These are phyloP conservation scores for Termitomyces sp. DNA, from an alignment of 768 basidiomycete species.

Conservation along the genomic window DNA sequence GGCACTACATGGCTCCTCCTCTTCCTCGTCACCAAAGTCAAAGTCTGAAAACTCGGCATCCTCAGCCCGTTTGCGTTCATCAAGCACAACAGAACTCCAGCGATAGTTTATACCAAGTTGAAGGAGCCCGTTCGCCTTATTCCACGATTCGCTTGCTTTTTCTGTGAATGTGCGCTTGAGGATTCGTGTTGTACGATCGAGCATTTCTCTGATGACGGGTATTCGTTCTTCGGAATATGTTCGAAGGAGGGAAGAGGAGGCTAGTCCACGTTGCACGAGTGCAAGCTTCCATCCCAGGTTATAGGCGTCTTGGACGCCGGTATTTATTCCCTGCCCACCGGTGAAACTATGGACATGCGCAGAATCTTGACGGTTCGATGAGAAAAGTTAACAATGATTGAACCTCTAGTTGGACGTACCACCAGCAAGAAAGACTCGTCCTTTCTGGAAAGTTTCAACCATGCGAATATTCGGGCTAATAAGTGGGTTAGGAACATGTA, in stretches of 20 bases:
- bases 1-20: conserved; percentile 13
- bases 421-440: conserved; percentile 47
- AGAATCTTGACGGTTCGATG: conserved; percentile 33
- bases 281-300: conserved; percentile 47
- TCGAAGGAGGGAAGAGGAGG: conserved; percentile 33
- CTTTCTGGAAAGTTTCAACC: conserved; percentile 37
- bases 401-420: conserved; percentile 26
- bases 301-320: conserved; percentile 26
- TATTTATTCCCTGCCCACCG: conserved; percentile 34
- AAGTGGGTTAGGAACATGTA: conserved; percentile 16
- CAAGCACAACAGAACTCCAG: conserved; percentile 44
- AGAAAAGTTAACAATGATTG: not conserved
- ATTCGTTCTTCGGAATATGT: conserved; percentile 43
- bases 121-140: conserved; percentile 22
- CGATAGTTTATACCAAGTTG: conserved; percentile 56
- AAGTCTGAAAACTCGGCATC: conserved; percentile 14
- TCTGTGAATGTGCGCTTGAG: conserved; percentile 22
- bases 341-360: conserved; percentile 45
- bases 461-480: conserved; percentile 46
- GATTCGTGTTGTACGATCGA: conserved; percentile 33
- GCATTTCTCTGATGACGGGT: conserved; percentile 44
- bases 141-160: conserved; percentile 15
- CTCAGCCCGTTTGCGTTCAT: conserved; percentile 28
- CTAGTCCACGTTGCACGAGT: conserved; percentile 34
- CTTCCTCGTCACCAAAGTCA: conserved; percentile 9